These are phyloP conservation scores for Phytophthora quininea DNA, from an alignment of 352 stramenopile genomes.

Conservation along the genomic window DNA sequence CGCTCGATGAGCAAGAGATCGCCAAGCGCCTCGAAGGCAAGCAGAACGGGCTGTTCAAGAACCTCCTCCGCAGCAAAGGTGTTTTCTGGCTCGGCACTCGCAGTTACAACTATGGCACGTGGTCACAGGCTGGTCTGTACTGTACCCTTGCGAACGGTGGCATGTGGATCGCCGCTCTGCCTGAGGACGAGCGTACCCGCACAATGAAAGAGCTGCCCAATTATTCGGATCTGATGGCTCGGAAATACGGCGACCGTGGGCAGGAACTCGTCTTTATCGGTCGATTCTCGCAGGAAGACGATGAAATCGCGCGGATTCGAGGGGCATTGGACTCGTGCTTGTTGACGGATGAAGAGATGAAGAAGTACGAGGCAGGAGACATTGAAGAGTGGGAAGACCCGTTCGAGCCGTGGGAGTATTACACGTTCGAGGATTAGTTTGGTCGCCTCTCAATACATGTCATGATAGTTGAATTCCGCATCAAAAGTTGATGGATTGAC, in stretches of 20 bases:
- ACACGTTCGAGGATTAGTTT: conserved; percentile 56
- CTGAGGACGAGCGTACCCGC: conserved; percentile 54
- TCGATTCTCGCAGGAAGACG: conserved; percentile 53
- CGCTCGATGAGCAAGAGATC: conserved; percentile 48
- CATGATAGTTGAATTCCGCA: neutral
- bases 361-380: conserved; percentile 36
- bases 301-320: conserved; percentile 69
- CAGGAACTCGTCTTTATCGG: conserved; percentile 94
- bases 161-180: conserved; percentile 64
- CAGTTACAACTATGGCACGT: conserved; percentile 61
- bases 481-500: neutral
- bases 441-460: neutral
- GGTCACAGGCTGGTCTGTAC: conserved; percentile 66
- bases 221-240: conserved; percentile 55
- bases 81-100: conserved; percentile 66
- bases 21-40: conserved; percentile 51
- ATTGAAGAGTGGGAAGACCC: conserved; percentile 65
- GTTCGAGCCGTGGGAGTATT: conserved; percentile 71
- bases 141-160: conserved; percentile 64
- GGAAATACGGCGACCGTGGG: conserved; percentile 78
- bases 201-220: conserved; percentile 63
- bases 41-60: conserved; percentile 63
- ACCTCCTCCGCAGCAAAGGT: conserved; percentile 64
- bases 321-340: conserved; percentile 74
- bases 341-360: conserved; percentile 80